Conservation (phyloP, 2,329 filamentous ascomycete species). For the Diaporthe sp. region DNA sequence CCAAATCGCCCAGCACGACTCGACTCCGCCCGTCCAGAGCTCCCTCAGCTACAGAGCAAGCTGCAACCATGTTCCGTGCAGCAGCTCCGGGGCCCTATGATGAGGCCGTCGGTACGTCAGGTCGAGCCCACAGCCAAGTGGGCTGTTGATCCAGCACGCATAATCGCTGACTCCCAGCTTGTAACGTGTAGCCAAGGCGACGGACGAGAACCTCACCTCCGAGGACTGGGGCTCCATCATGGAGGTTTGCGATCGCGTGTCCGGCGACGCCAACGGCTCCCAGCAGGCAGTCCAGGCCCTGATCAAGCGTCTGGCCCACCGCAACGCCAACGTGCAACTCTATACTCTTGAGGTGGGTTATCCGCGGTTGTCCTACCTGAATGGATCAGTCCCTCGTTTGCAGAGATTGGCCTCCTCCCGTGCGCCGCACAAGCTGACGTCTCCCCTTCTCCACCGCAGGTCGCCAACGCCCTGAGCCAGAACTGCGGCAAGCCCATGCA, state of each 20-base stretch:
- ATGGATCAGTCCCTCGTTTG: background rate
- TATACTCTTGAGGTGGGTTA: conserved; percentile 85
- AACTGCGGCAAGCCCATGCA: conserved; percentile 92
- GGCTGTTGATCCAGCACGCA: background rate
- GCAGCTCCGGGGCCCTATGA: conserved; percentile 71
- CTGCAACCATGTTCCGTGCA: conserved; percentile 70
- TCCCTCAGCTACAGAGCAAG: conserved; percentile 45
- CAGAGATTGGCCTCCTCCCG: background rate
- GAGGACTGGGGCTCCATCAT: conserved; percentile 79
- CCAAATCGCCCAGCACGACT: conserved; percentile 26
- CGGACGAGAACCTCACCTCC: conserved; percentile 96
- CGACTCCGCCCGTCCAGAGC: conserved; percentile 27
- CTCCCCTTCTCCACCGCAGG: conserved; percentile 61
- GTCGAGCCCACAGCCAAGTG: background rate
- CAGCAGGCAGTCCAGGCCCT: conserved; percentile 91
- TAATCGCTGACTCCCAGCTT: conserved; percentile 26
- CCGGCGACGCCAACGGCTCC: conserved; percentile 69
- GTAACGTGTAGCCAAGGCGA: conserved; percentile 75
- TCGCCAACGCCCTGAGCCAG: conserved; percentile 91
- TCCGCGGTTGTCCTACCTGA: conserved; percentile 13
- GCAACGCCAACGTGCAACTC: conserved; percentile 95
- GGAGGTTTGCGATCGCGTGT: conserved; percentile 74
- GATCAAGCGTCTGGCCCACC: conserved; percentile 92
- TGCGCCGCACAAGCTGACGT: conserved; percentile 36
- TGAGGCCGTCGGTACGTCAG: conserved; percentile 69